Evolutionary conservation across 176 grass and related monocot genomes (phyloP).

Genomic region (Oryza glumipatula): DNA sequence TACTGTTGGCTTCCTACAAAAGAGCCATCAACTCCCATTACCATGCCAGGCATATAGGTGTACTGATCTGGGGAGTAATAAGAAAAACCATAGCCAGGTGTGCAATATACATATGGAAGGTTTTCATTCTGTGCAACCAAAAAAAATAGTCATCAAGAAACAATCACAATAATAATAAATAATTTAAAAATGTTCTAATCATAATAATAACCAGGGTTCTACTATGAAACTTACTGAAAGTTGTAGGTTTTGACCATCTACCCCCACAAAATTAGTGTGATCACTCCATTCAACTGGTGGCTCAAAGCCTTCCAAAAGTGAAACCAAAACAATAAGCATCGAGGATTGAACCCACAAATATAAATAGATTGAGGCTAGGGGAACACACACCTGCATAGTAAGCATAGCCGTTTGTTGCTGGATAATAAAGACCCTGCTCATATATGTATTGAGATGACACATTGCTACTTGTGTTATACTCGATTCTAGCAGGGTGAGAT

Average conservation of each 20-base stretch:
- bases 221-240: conserved; percentile 36
- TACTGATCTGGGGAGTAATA: conserved; percentile 62
- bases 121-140: conserved; percentile 59
- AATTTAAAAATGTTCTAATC: neutral
- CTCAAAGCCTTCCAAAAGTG: conserved; percentile 55
- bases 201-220: conserved; percentile 25
- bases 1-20: conserved; percentile 55
- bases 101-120: conserved; percentile 66
- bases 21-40: conserved; percentile 48
- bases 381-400: conserved; percentile 60
- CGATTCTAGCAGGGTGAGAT: conserved; percentile 41
- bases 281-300: conserved; percentile 55
- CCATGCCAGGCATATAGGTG: conserved; percentile 45
- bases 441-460: conserved; percentile 46
- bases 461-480: conserved; percentile 54
- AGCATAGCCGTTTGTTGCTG: conserved; percentile 50
- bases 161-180: neutral
- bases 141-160: conserved; percentile 35
- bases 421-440: conserved; percentile 69
- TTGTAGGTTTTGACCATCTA: conserved; percentile 68
- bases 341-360: neutral
- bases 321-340: conserved; percentile 23
- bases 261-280: conserved; percentile 48
- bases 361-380: conserved; percentile 2
- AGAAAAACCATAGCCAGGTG: conserved; percentile 70